A percentile compares a stretch with the other conserved stretches of the same genome.
Conservation (phyloP, 2,329 filamentous ascomycete genomes). For the Claviceps paspali region DNA sequence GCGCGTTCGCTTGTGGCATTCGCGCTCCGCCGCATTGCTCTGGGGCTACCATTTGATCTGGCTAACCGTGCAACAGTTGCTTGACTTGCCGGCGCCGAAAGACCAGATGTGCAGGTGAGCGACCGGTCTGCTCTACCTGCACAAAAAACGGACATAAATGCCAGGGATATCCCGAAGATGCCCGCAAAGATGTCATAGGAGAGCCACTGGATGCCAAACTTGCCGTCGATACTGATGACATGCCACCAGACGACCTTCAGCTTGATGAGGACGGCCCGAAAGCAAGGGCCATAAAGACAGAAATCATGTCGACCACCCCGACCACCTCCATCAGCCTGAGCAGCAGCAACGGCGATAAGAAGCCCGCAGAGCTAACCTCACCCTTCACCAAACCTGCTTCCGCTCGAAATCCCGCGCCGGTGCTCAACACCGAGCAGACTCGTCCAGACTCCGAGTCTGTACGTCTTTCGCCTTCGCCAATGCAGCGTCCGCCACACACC, state of each 20-base stretch:
- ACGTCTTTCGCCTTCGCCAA: constrained; percentile 5
- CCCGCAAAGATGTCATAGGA: constrained; percentile 26
- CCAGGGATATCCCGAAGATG: constrained; percentile 46
- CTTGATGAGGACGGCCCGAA: constrained; percentile 4
- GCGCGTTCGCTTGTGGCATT: not conserved
- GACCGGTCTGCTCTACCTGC: constrained; percentile 57
- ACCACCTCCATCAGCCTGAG: not conserved
- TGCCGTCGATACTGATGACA: constrained; percentile 6
- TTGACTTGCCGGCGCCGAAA: constrained; percentile 62
- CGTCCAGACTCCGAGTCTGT: not conserved
- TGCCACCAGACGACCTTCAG: constrained; percentile 1
- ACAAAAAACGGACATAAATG: constrained; percentile 56
- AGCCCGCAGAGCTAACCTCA: not conserved
- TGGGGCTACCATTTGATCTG: not conserved
- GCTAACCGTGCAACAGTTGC: constrained; percentile 30
- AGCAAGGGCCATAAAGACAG: not conserved
- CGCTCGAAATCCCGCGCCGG: not conserved
- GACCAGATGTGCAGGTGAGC: constrained; percentile 60
- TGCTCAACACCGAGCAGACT: not conserved
- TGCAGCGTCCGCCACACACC: constrained; percentile 6
- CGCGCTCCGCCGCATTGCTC: not conserved
- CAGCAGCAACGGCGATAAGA: constrained; percentile 1
- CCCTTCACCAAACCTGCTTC: not conserved
- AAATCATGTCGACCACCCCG: not conserved
- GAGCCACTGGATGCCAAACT: constrained; percentile 9